Evolutionary conservation across 345 rosid species (phyloP).

Genomic region (Diplotaxis tenuifolia): DNA sequence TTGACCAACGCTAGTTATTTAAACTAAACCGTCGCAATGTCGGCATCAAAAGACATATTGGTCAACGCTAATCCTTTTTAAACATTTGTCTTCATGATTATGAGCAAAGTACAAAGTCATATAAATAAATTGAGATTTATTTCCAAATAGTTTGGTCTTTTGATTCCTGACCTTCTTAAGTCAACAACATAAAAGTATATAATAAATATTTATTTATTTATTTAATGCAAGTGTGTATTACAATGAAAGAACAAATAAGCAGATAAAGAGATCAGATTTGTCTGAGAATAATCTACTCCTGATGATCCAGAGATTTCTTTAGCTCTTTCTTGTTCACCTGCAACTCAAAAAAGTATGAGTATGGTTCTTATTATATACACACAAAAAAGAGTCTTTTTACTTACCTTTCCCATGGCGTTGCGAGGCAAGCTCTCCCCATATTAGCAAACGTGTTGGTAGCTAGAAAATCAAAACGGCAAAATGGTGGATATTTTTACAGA

Average conservation of each 20-base stretch:
- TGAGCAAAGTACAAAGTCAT: too few relatives aligned
- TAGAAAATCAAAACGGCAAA: conserved; percentile 27
- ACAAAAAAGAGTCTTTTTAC: not conserved
- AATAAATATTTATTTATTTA: not conserved
- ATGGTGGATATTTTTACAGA: not conserved
- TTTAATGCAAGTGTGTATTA: not conserved
- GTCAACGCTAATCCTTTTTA: too few relatives aligned
- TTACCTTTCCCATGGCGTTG: conserved; percentile 98
- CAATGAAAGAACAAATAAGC: conserved; percentile 14
- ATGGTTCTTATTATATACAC: conserved; percentile 5
- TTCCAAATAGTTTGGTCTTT: conserved; percentile 3
- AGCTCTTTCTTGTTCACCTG: conserved; percentile 95
- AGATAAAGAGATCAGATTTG: not conserved
- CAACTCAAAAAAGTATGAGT: conserved; percentile 4
- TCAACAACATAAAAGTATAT: too few relatives aligned
- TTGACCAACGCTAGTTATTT: too few relatives aligned
- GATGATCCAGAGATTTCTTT: conserved; percentile 56
- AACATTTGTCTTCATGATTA: too few relatives aligned
- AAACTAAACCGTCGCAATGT: too few relatives aligned
- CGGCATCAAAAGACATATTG: too few relatives aligned
- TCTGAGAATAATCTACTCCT: conserved; percentile 28
- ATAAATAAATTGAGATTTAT: not conserved
- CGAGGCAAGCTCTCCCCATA: conserved; percentile 95
- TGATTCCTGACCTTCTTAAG: conserved; percentile 1
- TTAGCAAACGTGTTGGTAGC: conserved; percentile 77